Evolutionary conservation across 208 protist species (phyloP), one percentile per base, ranked within the genome.

Genomic region (Novymonas esmeraldas): DNA sequence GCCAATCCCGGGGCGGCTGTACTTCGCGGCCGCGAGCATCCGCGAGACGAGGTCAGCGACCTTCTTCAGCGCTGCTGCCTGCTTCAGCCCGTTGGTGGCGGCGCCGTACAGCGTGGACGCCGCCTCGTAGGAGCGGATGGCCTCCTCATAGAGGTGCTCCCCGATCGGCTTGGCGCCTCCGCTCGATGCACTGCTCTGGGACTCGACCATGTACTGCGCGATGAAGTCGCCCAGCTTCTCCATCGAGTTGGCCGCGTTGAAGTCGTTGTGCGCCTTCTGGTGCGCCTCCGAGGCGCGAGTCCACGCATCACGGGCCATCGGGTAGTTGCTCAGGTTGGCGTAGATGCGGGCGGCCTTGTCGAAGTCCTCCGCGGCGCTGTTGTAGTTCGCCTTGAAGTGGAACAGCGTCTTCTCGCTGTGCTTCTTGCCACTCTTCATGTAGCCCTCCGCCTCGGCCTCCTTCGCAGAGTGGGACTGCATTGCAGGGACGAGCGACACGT

Each of bases 281-380:
- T 89, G 67, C 26, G 76, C 72, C 31, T 78, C 44, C 20, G 78
- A 79, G 31, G 85, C 81, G 2, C 52, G 57, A 20, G 54, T 64
- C 76, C 77, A 90, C 11, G 81, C 75, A 2, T 87, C 76, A 29
- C 52, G 57, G 4, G 82, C 77, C 58, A 81, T 85, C 2, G 48
- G 51, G 28, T 75, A 65, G 63, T 82, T 71, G 11, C 64, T 59
- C 10, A 76, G n/a, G 44, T 79, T 70, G 20, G 79, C 67, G 62
- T 89, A 95, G 48, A 93, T 82, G 62, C 79, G 84, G 18, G 84
- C 86, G 1, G 89, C 89, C 24, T 82, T 81, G 33, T 93, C 85
- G 44, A 83, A 93, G 29, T 89, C 85, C 20, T 75, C 79, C 0
- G 83, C 89, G 11, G 86, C 89, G 36, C 50, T 57, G 38, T 78